phyloP scores from a whole-genome alignment of 2,329 filamentous ascomycete species.

The Beauveria caledonica region DNA sequence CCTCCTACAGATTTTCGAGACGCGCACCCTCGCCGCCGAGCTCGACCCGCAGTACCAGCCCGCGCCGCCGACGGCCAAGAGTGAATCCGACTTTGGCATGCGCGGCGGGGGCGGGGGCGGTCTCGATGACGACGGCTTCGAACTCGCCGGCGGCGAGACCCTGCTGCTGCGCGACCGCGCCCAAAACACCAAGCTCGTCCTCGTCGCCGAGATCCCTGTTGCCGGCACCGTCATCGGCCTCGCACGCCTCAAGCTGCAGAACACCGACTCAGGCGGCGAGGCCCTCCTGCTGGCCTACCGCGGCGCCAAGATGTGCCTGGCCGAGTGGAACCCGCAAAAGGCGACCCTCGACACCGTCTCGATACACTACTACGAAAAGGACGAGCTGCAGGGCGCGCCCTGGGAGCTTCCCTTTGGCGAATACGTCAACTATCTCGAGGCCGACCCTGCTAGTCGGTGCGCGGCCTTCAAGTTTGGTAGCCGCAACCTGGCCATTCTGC shows the following conservation, averaged over 20 bases:
- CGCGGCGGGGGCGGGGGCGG: constrained; percentile 26
- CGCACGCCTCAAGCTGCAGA: constrained; percentile 63
- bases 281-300: constrained; percentile 76
- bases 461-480: constrained; percentile 88
- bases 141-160: constrained; percentile 54
- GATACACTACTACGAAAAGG: constrained; percentile 96
- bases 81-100: constrained; percentile 41
- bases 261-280: constrained; percentile 73
- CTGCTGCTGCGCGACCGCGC: constrained; percentile 54
- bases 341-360: constrained; percentile 79
- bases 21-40: constrained; percentile 59
- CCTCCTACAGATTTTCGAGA: constrained; percentile 81
- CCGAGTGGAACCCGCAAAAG: constrained; percentile 85
- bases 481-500: constrained; percentile 84
- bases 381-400: constrained; percentile 74
- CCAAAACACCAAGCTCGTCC: constrained; percentile 67
- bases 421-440: constrained; percentile 72
- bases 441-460: constrained; percentile 87
- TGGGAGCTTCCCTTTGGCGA: constrained; percentile 71
- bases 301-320: constrained; percentile 85
- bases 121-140: constrained; percentile 55
- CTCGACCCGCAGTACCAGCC: constrained; percentile 38
- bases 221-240: constrained; percentile 80
- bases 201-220: constrained; percentile 76
- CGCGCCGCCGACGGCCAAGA: constrained; percentile 26